These are phyloP conservation scores for Papiliotrema laurentii DNA, from an alignment of 1,284 basidiomycete species.

Conservation along the genomic window DNA sequence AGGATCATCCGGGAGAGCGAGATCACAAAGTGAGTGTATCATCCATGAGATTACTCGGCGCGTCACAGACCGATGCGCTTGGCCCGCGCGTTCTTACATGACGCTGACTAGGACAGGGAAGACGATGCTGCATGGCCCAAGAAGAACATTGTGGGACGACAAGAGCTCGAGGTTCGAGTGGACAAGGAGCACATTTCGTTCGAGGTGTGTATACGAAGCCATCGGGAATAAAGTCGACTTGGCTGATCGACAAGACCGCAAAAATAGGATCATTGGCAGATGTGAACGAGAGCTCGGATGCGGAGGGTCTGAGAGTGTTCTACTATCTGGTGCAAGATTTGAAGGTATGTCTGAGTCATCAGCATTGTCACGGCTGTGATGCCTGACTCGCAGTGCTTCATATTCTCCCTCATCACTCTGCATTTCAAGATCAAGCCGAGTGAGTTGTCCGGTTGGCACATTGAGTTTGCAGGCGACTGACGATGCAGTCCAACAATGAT, in stretches of 20 bases:
- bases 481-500: slow-evolving; percentile 4
- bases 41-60: not conserved
- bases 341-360: slow-evolving; percentile 58
- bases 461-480: not conserved
- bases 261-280: slow-evolving; percentile 97
- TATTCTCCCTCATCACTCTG: slow-evolving; percentile 93
- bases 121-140: slow-evolving; percentile 98
- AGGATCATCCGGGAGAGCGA: slow-evolving; percentile 92
- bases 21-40: slow-evolving; percentile 75
- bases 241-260: slow-evolving; percentile 91
- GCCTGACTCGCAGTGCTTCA: slow-evolving; percentile 66
- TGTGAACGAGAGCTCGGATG: slow-evolving; percentile 94
- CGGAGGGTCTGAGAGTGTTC: slow-evolving; percentile 95
- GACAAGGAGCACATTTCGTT: slow-evolving; percentile 97
- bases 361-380: not conserved
- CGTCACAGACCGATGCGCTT: no score
- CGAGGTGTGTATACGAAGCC: slow-evolving; percentile 60
- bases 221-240: not conserved
- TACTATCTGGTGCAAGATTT: slow-evolving; percentile 98
- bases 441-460: slow-evolving; percentile 21
- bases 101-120: slow-evolving; percentile 61
- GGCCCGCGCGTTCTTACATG: no score
- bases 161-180: slow-evolving; percentile 91
- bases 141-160: slow-evolving; percentile 96
- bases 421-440: slow-evolving; percentile 99